Percentiles rank a stretch among this genome's conserved stretches.
Conservation (phyloP, 345 rosid genomes). For the Citrus inodora region DNA sequence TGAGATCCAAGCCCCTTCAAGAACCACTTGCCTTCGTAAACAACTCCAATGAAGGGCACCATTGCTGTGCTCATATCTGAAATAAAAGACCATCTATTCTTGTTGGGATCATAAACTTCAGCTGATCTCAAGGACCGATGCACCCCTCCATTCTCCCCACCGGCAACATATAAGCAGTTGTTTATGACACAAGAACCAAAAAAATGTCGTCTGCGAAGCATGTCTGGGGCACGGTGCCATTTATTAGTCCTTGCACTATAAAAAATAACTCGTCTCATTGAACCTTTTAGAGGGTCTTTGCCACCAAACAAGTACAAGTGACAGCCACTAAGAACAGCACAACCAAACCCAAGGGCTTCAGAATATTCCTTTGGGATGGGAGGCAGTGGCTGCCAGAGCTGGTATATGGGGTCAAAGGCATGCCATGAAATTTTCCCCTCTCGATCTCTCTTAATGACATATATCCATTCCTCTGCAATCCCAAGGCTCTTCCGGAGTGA, state of each 20-base stretch:
- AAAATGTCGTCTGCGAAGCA: slow-evolving; percentile 69
- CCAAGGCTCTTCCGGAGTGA: slow-evolving; percentile 66
- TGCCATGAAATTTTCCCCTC: slow-evolving; percentile 79
- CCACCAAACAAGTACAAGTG: slow-evolving; percentile 83
- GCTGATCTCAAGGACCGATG: slow-evolving; percentile 68
- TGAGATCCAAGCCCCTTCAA: slow-evolving; percentile 70
- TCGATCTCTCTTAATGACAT: slow-evolving; percentile 65
- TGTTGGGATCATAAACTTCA: slow-evolving; percentile 77
- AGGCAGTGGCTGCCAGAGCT: slow-evolving; percentile 76
- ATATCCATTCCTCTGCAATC: slow-evolving; percentile 75
- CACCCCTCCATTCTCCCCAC: slow-evolving; percentile 70
- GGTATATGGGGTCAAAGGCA: slow-evolving; percentile 71
- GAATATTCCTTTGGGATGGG: slow-evolving; percentile 75
- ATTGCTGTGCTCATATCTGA: slow-evolving; percentile 75
- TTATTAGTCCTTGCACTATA: slow-evolving; percentile 74
- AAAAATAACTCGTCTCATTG: slow-evolving; percentile 71
- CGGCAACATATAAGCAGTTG: slow-evolving; percentile 73
- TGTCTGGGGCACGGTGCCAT: slow-evolving; percentile 81
- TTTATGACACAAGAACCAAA: slow-evolving; percentile 82
- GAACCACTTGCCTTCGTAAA: slow-evolving; percentile 65
- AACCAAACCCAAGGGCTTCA: slow-evolving; percentile 74
- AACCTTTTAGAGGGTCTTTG: slow-evolving; percentile 66
- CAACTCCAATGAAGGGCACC: slow-evolving; percentile 77
- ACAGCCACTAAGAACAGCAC: slow-evolving; percentile 75
- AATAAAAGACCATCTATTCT: slow-evolving; percentile 68